These are phyloP conservation scores for Chrysanthemum makinoi DNA, from an alignment of 129 eudicot species.

Conservation along the genomic window DNA sequence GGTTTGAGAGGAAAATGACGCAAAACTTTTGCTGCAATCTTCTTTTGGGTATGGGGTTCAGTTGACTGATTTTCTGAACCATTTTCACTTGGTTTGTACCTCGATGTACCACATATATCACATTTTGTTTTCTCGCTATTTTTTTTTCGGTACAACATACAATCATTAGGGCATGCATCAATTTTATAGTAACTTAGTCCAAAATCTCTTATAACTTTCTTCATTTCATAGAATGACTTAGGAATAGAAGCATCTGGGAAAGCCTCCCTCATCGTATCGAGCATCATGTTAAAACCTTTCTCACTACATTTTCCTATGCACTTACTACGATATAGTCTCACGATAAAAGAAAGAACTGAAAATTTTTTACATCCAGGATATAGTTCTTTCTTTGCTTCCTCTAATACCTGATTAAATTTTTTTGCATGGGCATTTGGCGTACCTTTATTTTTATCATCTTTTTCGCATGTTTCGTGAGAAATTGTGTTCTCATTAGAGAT, in stretches of 20 bases:
- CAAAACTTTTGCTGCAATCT: not conserved
- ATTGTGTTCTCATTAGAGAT: not conserved
- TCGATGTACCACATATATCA: not conserved
- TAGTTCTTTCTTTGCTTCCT: constrained; percentile 27
- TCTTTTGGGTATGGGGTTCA: not conserved
- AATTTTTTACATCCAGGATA: constrained; percentile 27
- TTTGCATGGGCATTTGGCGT: not conserved
- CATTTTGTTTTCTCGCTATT: not conserved
- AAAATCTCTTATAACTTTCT: not conserved
- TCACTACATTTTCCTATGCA: constrained; percentile 1
- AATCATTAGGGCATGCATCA: constrained; percentile 2
- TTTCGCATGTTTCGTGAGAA: not conserved
- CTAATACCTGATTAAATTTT: constrained; percentile 17
- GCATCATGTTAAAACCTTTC: not conserved
- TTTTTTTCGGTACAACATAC: not conserved
- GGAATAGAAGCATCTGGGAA: not conserved
- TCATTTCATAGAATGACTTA: not conserved
- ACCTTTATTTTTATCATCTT: not conserved
- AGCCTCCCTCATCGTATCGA: not conserved
- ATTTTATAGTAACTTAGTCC: not conserved
- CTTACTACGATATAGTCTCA: constrained; percentile 3
- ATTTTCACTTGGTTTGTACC: not conserved
- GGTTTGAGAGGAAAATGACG: not conserved
- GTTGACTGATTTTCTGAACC: not conserved
- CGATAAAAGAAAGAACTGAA: constrained; percentile 13